A percentile compares a stretch with the other conserved stretches of the same genome.
Conservation (phyloP, 768 basidiomycete species). For the Galerina marginata region DNA sequence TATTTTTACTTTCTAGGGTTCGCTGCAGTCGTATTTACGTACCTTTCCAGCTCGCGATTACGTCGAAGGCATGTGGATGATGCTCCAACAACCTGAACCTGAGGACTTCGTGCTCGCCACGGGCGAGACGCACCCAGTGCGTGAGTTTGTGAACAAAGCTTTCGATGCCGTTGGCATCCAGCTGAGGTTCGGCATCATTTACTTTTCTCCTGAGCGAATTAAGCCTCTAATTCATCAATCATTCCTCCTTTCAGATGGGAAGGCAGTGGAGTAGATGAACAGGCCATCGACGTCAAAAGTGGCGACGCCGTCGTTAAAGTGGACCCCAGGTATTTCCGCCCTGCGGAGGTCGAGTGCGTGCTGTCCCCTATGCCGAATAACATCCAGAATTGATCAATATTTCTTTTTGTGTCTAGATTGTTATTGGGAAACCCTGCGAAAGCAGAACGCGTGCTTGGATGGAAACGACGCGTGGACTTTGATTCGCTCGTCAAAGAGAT, state of each 20-base stretch:
- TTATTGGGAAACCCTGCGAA: conserved; percentile 89
- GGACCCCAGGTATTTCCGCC: conserved; percentile 91
- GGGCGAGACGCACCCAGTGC: conserved; percentile 93
- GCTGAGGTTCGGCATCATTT: conserved; percentile 55
- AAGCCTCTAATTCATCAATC: conserved; percentile 3
- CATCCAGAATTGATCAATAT: conserved; percentile 1
- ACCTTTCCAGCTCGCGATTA: conserved; percentile 73
- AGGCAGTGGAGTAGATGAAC: conserved; percentile 75
- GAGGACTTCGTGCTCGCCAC: conserved; percentile 96
- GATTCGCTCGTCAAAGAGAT: conserved; percentile 89
- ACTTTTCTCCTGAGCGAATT: neutral
- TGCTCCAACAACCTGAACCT: conserved; percentile 85
- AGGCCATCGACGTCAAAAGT: conserved; percentile 73
- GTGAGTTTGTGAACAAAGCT: conserved; percentile 90
- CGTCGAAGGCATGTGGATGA: conserved; percentile 97
- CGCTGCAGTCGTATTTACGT: neutral
- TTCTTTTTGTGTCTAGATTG: conserved; percentile 50
- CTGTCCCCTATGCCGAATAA: neutral
- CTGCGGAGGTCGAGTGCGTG: conserved; percentile 91
- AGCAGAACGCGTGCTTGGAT: conserved; percentile 86
- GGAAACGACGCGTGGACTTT: conserved; percentile 89
- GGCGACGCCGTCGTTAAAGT: conserved; percentile 81
- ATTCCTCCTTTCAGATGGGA: conserved; percentile 61
- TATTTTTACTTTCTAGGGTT: neutral
- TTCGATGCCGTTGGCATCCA: conserved; percentile 72